Percentiles rank a stretch among this genome's conserved stretches.
Conservation (phyloP, 2,329 filamentous ascomycete genomes). For the Stachybotrys echinatus region DNA sequence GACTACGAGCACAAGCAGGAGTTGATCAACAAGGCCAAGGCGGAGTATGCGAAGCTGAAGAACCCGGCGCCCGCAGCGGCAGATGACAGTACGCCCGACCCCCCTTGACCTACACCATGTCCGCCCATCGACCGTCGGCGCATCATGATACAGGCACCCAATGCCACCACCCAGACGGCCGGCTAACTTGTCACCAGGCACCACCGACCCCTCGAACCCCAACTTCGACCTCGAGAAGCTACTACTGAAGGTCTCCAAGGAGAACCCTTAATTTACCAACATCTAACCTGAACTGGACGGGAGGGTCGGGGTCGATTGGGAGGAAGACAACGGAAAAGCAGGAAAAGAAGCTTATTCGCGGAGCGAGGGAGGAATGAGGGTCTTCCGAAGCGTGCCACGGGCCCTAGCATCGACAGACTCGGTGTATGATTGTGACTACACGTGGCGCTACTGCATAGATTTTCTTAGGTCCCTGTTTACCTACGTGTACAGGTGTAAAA, state of each 20-base stretch:
- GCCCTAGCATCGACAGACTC: slow-evolving; percentile 12
- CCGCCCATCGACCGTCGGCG: too few species aligned
- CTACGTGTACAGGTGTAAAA: slow-evolving; percentile 49
- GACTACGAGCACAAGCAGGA: slow-evolving; percentile 89
- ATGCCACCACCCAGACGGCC: slow-evolving; percentile 1
- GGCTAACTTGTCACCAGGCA: slow-evolving; percentile 21
- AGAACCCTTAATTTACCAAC: slow-evolving; percentile 40
- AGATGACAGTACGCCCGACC: slow-evolving; percentile 23
- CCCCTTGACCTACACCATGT: slow-evolving; percentile 2
- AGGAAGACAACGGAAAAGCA: background rate
- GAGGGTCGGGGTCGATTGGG: background rate
- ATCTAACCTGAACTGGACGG: too few species aligned
- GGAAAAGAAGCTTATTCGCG: background rate
- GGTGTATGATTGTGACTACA: slow-evolving; percentile 34
- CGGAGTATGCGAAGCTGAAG: slow-evolving; percentile 76
- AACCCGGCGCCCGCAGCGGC: slow-evolving; percentile 38
- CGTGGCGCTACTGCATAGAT: slow-evolving; percentile 44
- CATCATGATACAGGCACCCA: too few species aligned
- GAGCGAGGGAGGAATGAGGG: slow-evolving; percentile 5
- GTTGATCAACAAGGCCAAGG: slow-evolving; percentile 90
- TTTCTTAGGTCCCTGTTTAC: slow-evolving; percentile 38
- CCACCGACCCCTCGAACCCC: slow-evolving; percentile 68
- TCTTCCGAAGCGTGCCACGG: background rate
- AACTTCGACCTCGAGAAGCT: slow-evolving; percentile 92
- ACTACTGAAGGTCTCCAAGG: slow-evolving; percentile 57